Percentiles rank a stretch among this genome's conserved stretches.
Conservation (phyloP, 1,284 basidiomycete species). For the Cutaneotrichosporon sp. region DNA sequence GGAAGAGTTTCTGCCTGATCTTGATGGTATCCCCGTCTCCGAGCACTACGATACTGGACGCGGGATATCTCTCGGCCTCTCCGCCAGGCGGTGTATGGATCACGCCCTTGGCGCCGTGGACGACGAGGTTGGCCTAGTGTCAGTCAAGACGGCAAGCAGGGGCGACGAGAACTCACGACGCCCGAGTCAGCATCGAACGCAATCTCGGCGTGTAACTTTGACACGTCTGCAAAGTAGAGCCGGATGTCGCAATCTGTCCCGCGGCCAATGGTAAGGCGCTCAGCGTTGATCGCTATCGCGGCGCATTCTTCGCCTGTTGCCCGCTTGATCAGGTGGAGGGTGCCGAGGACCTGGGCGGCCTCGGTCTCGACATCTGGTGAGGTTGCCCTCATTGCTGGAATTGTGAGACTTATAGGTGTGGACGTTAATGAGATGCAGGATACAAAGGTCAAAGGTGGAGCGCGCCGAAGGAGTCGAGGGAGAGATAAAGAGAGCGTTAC, state of each 20-base stretch:
- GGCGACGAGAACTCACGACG: conserved; percentile 26
- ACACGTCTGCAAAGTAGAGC: conserved; percentile 44
- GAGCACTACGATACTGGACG: conserved; percentile 25
- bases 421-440: too few relatives aligned
- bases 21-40: conserved; percentile 36
- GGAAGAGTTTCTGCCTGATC: conserved; percentile 43
- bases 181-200: conserved; percentile 36
- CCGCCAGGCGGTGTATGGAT: conserved; percentile 19
- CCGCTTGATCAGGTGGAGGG: conserved; percentile 29
- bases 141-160: neutral
- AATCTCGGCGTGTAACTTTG: conserved; percentile 44
- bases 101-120: conserved; percentile 39
- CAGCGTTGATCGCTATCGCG: conserved; percentile 33
- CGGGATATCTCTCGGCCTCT: conserved; percentile 14
- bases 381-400: conserved; percentile 8
- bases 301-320: conserved; percentile 30
- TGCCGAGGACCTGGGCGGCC: conserved; percentile 21
- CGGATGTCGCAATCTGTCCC: conserved; percentile 43
- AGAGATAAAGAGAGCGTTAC: too few relatives aligned
- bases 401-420: too few relatives aligned
- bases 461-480: neutral
- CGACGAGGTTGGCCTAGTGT: conserved; percentile 34
- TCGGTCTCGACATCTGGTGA: conserved; percentile 7
- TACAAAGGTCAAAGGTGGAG: too few relatives aligned
- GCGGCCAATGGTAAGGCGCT: conserved; percentile 39